Evolutionary conservation across 2,329 filamentous ascomycete genomes (phyloP).

Genomic region (Calcarisporium arbuscula): DNA sequence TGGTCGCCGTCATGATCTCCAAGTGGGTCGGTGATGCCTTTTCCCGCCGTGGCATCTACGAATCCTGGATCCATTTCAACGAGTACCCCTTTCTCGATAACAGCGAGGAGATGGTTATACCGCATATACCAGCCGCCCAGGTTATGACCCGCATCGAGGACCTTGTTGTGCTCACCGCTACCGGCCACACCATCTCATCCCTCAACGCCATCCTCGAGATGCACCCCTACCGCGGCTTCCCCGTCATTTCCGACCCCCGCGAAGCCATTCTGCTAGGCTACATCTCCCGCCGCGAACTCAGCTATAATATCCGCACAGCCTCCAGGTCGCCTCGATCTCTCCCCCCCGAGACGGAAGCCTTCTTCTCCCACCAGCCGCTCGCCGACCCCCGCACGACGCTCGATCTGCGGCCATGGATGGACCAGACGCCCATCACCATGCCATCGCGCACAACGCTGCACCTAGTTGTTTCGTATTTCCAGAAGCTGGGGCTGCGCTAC

Average conservation of each 20-base stretch:
- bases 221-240: slow-evolving; percentile 84
- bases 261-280: slow-evolving; percentile 82
- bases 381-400: slow-evolving; percentile 72
- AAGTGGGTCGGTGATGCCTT: slow-evolving; percentile 99
- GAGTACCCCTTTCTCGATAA: slow-evolving; percentile 95
- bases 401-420: slow-evolving; percentile 96
- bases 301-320: slow-evolving; percentile 62
- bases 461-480: slow-evolving; percentile 88
- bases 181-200: slow-evolving; percentile 77
- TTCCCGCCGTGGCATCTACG: slow-evolving; percentile 88
- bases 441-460: slow-evolving; percentile 70
- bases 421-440: slow-evolving; percentile 92
- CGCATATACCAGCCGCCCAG: slow-evolving; percentile 77
- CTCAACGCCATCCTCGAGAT: slow-evolving; percentile 64
- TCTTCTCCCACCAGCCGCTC: slow-evolving; percentile 78
- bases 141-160: slow-evolving; percentile 94
- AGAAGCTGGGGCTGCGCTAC: slow-evolving; percentile 86
- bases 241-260: slow-evolving; percentile 72
- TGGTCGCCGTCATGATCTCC: slow-evolving; percentile 96
- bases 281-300: slow-evolving; percentile 85
- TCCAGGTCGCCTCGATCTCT: slow-evolving; percentile 52
- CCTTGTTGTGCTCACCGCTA: slow-evolving; percentile 78
- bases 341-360: slow-evolving; percentile 66
- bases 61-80: slow-evolving; percentile 94
- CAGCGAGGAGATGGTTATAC: slow-evolving; percentile 71